Conservation (phyloP, 345 rosid species). For the Murraya paniculata region DNA sequence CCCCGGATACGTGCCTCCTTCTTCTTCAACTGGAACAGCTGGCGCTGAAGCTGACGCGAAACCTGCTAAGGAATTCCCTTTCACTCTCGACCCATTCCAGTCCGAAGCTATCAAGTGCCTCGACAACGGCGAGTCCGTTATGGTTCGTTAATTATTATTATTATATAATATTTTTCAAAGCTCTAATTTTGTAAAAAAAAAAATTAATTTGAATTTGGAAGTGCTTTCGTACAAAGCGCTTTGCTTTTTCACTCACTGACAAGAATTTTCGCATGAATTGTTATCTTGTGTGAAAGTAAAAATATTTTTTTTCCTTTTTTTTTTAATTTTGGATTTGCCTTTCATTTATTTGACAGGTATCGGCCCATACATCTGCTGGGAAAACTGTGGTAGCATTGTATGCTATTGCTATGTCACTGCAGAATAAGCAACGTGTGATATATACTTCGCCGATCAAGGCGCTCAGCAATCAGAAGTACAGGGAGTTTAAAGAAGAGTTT, state of each 20-base stretch:
- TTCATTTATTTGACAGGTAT: constrained; percentile 49
- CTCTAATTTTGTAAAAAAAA: background rate
- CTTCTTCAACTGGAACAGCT: background rate
- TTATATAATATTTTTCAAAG: too few relatives aligned
- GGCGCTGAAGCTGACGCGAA: constrained; percentile 23
- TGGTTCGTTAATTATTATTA: constrained; percentile 54
- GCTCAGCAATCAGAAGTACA: constrained; percentile 89
- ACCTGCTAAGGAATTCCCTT: constrained; percentile 91
- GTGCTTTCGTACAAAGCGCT: background rate
- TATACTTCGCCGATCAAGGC: constrained; percentile 98
- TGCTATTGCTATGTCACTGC: constrained; percentile 95
- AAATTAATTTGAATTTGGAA: background rate
- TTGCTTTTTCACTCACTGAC: background rate
- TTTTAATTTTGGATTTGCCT: background rate
- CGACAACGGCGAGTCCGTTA: constrained; percentile 78
- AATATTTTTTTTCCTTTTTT: background rate
- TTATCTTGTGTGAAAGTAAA: background rate
- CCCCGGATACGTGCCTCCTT: background rate
- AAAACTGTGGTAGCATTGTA: constrained; percentile 93
- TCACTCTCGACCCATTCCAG: constrained; percentile 92
- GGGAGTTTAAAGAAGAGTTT: constrained; percentile 96
- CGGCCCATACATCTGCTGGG: constrained; percentile 99
- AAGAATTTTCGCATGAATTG: background rate
- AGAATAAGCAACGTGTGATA: constrained; percentile 80
- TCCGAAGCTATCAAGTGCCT: constrained; percentile 94